Evolutionary conservation across 2,329 filamentous ascomycete species (phyloP).

Genomic region (Mollisiaceae sp.): DNA sequence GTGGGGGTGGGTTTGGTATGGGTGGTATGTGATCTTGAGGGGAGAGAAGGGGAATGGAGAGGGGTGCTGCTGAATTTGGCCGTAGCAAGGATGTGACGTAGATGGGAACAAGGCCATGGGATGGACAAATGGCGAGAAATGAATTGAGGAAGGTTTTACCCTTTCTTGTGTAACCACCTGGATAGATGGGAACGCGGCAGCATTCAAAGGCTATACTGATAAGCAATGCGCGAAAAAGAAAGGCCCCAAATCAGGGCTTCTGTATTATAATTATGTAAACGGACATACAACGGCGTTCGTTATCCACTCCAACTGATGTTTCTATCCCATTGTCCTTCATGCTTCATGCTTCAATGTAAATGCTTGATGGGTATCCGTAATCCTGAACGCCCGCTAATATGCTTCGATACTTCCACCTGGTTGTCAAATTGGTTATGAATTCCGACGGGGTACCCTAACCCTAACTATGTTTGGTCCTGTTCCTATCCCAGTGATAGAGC

Average conservation of each 20-base stretch:
- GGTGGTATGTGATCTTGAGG: slow-evolving; percentile 44
- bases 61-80: background rate
- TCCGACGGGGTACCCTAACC: slow-evolving; percentile 26
- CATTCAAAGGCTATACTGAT: slow-evolving; percentile 3
- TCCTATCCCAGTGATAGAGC: slow-evolving; percentile 42
- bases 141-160: background rate
- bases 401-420: slow-evolving; percentile 23
- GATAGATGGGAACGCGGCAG: background rate
- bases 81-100: no score
- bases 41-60: no score
- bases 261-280: slow-evolving; percentile 34
- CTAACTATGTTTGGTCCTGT: slow-evolving; percentile 40
- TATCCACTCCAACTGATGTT: slow-evolving; percentile 29
- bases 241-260: slow-evolving; percentile 4
- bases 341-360: slow-evolving; percentile 31
- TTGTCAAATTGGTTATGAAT: slow-evolving; percentile 6
- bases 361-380: slow-evolving; percentile 36
- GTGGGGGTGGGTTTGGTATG: slow-evolving; percentile 57
- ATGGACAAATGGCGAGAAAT: no score
- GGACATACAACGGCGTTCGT: slow-evolving; percentile 29
- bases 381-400: slow-evolving; percentile 37
- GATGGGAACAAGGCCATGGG: no score
- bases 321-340: slow-evolving; percentile 10
- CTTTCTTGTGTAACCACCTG: slow-evolving; percentile 11
- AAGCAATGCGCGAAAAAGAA: background rate